phyloP scores from a whole-genome alignment of 257 asterid genomes.

The Eustoma russellianum region DNA sequence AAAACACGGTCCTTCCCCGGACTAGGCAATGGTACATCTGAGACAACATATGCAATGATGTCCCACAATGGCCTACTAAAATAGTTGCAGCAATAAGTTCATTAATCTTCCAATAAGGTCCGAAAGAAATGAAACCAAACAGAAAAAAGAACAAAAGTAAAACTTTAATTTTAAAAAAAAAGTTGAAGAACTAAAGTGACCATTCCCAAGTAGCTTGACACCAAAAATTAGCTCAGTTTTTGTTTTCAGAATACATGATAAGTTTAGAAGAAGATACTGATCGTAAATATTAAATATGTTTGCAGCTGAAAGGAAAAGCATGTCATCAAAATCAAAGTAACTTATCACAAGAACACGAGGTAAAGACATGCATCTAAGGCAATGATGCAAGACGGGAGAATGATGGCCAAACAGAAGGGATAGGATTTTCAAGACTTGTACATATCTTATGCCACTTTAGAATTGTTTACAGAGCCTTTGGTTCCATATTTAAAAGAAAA shows the following conservation, averaged over 20 bases:
- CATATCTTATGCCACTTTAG: no score
- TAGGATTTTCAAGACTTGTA: no score
- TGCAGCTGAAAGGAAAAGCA: neutral
- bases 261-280: neutral
- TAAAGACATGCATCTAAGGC: no score
- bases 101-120: constrained; percentile 13
- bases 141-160: neutral
- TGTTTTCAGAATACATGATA: neutral
- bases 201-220: neutral
- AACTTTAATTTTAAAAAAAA: neutral
- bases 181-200: neutral
- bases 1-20: constrained; percentile 88
- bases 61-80: constrained; percentile 98
- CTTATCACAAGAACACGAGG: no score
- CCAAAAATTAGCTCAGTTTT: neutral
- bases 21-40: constrained; percentile 81
- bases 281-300: neutral
- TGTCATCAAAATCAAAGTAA: no score
- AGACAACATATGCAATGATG: constrained; percentile 55
- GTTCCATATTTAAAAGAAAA: no score
- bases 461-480: no score
- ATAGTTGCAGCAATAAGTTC: constrained; percentile 29
- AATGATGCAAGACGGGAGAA: no score
- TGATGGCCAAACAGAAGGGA: no score
- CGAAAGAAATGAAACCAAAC: neutral